Conservation (phyloP, 257 asterid species). For the Mentha longifolia region DNA sequence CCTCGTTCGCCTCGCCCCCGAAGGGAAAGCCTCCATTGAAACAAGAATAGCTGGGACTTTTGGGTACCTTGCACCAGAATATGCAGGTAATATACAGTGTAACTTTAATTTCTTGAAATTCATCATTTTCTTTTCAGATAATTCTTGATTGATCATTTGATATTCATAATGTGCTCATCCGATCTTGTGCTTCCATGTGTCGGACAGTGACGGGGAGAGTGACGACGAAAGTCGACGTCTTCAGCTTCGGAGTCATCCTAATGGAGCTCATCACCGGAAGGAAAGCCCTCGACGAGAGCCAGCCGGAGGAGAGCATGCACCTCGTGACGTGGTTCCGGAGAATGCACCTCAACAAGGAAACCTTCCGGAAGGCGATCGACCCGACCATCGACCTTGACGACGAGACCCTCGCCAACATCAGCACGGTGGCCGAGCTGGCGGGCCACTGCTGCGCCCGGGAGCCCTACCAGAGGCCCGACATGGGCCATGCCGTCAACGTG, state of each 20-base stretch:
- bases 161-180: no score
- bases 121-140: no score
- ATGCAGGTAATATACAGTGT: conserved; percentile 70
- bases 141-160: no score
- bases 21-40: conserved; percentile 88
- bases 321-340: conserved; percentile 95
- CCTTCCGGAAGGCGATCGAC: conserved; percentile 84
- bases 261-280: conserved; percentile 94
- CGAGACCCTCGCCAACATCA: conserved; percentile 70
- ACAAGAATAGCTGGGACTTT: conserved; percentile 94
- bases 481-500: conserved; percentile 92
- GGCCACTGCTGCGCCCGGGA: conserved; percentile 92
- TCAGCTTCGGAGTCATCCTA: conserved; percentile 91
- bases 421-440: conserved; percentile 90
- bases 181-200: no score
- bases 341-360: conserved; percentile 79
- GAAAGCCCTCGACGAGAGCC: conserved; percentile 91
- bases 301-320: conserved; percentile 95
- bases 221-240: conserved; percentile 90
- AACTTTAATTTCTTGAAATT: background rate
- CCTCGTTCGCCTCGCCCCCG: conserved; percentile 90
- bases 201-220: conserved; percentile 89
- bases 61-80: conserved; percentile 95
- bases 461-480: conserved; percentile 89
- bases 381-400: conserved; percentile 74